These are phyloP conservation scores for Gynandropsis gynandra DNA, from an alignment of 345 rosid genomes.

Conservation along the genomic window DNA sequence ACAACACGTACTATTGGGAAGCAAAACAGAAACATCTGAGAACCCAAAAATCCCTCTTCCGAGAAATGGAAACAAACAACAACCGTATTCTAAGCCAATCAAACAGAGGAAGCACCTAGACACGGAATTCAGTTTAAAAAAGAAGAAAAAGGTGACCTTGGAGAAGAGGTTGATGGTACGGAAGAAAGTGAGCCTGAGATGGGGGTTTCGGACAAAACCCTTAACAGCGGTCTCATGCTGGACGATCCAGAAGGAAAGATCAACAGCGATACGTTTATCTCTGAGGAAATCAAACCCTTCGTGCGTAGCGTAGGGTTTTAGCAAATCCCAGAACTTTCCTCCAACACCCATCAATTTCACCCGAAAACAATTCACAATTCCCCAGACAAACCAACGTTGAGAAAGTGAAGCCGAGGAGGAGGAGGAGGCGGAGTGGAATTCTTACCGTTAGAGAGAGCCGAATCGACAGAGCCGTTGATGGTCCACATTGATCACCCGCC, in stretches of 20 bases:
- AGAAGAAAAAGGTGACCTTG: slow-evolving; percentile 39
- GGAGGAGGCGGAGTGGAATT: not conserved
- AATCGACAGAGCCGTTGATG: no score
- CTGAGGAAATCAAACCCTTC: slow-evolving; percentile 64
- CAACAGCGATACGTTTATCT: slow-evolving; percentile 71
- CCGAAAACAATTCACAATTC: no score
- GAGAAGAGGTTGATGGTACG: slow-evolving; percentile 82
- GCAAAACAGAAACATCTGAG: not conserved
- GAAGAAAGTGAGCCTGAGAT: slow-evolving; percentile 78
- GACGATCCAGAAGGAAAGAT: slow-evolving; percentile 80
- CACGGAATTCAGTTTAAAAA: slow-evolving; percentile 1
- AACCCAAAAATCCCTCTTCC: slow-evolving; percentile 3
- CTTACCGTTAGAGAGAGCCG: not conserved
- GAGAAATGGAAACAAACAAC: not conserved
- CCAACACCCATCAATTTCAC: slow-evolving; percentile 69
- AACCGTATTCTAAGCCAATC: not conserved
- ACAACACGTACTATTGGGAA: not conserved
- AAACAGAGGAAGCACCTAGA: not conserved
- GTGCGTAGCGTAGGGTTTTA: slow-evolving; percentile 49
- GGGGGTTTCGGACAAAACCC: slow-evolving; percentile 41
- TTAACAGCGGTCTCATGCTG: slow-evolving; percentile 80
- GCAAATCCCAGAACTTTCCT: slow-evolving; percentile 84
- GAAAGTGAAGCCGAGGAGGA: not conserved
- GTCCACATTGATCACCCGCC: no score
- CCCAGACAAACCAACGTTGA: not conserved